Percentiles rank a stretch among this genome's conserved stretches.
Conservation (phyloP, 306 rosid species). For the Lathyrus aphaca region DNA sequence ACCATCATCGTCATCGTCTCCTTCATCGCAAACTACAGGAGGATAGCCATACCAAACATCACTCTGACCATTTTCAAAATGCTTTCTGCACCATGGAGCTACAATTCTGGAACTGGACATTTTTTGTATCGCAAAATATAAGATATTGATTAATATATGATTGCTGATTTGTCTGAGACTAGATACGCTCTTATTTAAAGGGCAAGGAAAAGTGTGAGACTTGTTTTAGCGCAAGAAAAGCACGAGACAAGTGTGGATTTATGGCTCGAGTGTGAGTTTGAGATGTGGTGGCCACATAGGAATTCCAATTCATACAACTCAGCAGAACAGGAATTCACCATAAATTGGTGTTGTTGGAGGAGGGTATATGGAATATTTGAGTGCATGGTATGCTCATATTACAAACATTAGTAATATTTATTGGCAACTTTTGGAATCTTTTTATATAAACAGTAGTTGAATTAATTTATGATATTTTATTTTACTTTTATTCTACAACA, state of each 20-base stretch:
- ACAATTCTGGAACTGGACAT: too few relatives aligned
- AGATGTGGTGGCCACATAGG: constrained; percentile 31
- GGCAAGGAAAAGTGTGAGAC: not conserved
- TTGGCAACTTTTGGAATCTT: not conserved
- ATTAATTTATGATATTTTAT: not conserved
- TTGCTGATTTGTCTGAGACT: too few relatives aligned
- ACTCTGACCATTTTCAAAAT: too few relatives aligned
- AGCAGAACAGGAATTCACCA: constrained; percentile 17
- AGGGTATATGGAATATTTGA: not conserved
- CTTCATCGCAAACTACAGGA: too few relatives aligned
- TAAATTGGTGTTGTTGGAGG: too few relatives aligned
- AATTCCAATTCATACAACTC: constrained; percentile 32
- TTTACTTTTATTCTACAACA: too few relatives aligned
- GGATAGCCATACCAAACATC: too few relatives aligned
- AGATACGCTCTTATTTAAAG: not conserved
- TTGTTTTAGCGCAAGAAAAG: not conserved
- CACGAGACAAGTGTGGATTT: constrained; percentile 4
- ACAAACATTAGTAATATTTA: too few relatives aligned
- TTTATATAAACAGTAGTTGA: not conserved
- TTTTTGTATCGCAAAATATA: too few relatives aligned
- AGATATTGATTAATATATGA: not conserved
- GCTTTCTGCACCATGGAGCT: too few relatives aligned
- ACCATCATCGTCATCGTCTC: too few relatives aligned
- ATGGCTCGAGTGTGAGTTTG: constrained; percentile 24
- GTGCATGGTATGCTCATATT: not conserved